Conservation (phyloP, 371 early-diverging fungal genomes). For the Racocetra persica region DNA sequence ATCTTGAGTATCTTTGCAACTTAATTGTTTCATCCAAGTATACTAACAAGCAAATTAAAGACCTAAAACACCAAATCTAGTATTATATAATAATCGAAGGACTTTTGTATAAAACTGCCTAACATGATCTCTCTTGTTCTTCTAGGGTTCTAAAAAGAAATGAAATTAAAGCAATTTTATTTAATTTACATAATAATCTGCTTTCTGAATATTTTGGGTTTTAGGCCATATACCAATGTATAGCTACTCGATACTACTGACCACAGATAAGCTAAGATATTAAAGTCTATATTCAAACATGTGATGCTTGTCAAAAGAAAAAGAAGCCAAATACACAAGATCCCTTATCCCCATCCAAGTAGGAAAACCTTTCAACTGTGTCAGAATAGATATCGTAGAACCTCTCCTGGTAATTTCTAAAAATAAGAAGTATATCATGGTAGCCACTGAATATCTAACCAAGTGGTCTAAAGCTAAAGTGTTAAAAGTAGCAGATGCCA, state of each 20-base stretch:
- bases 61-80: too few species aligned
- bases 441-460: conserved; percentile 53
- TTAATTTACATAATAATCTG: background rate
- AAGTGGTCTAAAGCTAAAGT: conserved; percentile 51
- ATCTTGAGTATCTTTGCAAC: too few species aligned
- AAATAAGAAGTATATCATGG: conserved; percentile 50
- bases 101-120: too few species aligned
- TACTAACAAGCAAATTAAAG: too few species aligned
- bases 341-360: conserved; percentile 47
- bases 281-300: background rate
- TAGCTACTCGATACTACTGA: conserved; percentile 50
- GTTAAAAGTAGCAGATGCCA: conserved; percentile 41
- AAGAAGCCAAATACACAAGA: conserved; percentile 43
- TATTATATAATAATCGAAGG: too few species aligned
- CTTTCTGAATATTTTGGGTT: background rate
- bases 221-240: conserved; percentile 48
- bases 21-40: too few species aligned
- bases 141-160: too few species aligned
- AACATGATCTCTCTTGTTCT: too few species aligned
- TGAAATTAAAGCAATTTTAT: too few species aligned
- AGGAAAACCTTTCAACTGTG: conserved; percentile 51
- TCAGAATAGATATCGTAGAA: conserved; percentile 45
- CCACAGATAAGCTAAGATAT: conserved; percentile 42
- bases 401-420: conserved; percentile 41
- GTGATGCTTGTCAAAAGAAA: background rate